Base-by-base conservation (phyloP, 2,329 filamentous ascomycete species). In the Davidsoniella australis region DNA sequence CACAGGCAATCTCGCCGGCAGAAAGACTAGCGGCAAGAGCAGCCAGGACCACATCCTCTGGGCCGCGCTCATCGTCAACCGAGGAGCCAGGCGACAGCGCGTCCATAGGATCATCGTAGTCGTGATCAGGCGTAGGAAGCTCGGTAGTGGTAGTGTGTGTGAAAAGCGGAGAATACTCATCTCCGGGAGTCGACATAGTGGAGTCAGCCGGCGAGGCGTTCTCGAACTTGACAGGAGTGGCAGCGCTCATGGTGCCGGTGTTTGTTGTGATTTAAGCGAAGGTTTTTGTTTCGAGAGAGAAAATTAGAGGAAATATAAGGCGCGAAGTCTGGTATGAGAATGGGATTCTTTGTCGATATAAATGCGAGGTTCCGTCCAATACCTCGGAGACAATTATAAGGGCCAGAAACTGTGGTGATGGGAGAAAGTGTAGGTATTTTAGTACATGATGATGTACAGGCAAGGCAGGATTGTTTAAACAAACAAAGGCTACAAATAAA, bases 201-300 rank as follows among this genome's bases (percentile, higher is more conserved):
- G 72, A 75, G 60, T 76, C 73, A 59, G 68, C 62, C 2, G 72
- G 72, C 39, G 72, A 75, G 26, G 26, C 8, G 52, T 64, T 58
- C 61, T 76, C 71, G 55, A 73, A 66, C 61, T 75, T 75, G 60
- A 70, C 59, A 37, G 70, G 66, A 46, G 43, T 52, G 10, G 33
- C 48, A 33, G 37, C 36, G 40, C 42, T 46, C 50, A 52, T 52
- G 18, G 61, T 60, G 64, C 61, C 40, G 17, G 40, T 38, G 20
- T 14, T 33, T 12, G 16, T 26, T 41, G 23, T 42, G 33, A 18
- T 47, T 7, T 1, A 40, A 40, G 26, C 5, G 38, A 8, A 17
- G 9, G 38, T 1, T 10, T 40, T 16, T 16, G 12, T 24, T 4
- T 20, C n/a, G n/a, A 36, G 20, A 33, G 17, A 45, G 24, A 5